These are phyloP conservation scores for Cutaneotrichosporon curvatum DNA, from an alignment of 1,284 basidiomycete species.

Conservation along the genomic window DNA sequence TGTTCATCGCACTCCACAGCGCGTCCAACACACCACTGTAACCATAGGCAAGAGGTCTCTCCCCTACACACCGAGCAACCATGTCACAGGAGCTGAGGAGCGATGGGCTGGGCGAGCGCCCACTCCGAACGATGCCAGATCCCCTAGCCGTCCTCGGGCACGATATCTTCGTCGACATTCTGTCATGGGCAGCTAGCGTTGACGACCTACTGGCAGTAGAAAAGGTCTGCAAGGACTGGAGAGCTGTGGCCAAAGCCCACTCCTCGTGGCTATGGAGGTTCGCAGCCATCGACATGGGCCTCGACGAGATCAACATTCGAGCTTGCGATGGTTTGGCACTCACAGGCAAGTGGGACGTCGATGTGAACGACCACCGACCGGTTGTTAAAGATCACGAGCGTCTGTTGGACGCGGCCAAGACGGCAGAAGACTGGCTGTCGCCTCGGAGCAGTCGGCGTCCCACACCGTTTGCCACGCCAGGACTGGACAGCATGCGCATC, in stretches of 20 bases:
- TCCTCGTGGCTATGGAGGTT: constrained; percentile 22
- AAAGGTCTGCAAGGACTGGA: constrained; percentile 24
- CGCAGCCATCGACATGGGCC: constrained; percentile 13
- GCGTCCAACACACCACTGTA: no score
- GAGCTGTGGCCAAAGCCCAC: constrained; percentile 12
- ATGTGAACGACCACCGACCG: constrained; percentile 4
- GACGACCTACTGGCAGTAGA: constrained; percentile 21
- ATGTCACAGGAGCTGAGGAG: no score
- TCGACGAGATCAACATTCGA: constrained; percentile 16
- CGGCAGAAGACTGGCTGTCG: neutral
- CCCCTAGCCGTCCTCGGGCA: constrained; percentile 29
- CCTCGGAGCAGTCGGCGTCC: neutral
- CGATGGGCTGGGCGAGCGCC: no score
- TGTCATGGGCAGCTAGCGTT: constrained; percentile 19
- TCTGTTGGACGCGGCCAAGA: constrained; percentile 1
- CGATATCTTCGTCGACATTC: constrained; percentile 32
- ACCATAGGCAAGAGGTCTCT: no score
- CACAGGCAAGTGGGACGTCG: constrained; percentile 5
- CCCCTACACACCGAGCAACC: no score
- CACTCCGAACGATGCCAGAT: no score
- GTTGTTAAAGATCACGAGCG: constrained; percentile 4
- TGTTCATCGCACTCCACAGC: no score
- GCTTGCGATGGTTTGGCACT: constrained; percentile 6
- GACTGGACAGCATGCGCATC: constrained; percentile 1
- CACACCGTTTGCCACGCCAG: neutral